These are phyloP conservation scores for Esteya vermicola DNA, from an alignment of 2,329 filamentous ascomycete species.

Conservation along the genomic window DNA sequence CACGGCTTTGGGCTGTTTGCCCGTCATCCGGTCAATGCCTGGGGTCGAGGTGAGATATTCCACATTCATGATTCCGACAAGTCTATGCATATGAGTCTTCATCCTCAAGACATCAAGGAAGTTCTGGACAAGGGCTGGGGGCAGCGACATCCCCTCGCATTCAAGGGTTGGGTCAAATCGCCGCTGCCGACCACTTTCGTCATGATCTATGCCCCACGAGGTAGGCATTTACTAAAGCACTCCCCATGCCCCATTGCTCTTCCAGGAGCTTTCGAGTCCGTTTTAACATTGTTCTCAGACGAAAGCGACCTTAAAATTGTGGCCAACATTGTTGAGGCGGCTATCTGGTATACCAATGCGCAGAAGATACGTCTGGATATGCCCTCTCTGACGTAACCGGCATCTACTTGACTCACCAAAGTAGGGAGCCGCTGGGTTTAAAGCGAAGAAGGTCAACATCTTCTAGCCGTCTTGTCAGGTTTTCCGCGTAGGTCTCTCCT, in stretches of 20 bases:
- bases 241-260: too few relatives aligned
- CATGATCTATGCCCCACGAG: constrained; percentile 68
- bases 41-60: constrained; percentile 67
- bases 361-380: constrained; percentile 23
- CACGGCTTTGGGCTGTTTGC: constrained; percentile 66
- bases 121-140: constrained; percentile 69
- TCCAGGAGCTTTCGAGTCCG: not conserved
- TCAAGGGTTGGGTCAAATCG: constrained; percentile 48
- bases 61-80: constrained; percentile 68
- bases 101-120: constrained; percentile 60
- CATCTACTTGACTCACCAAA: not conserved
- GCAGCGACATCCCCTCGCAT: constrained; percentile 53
- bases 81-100: constrained; percentile 66
- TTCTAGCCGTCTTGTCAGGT: not conserved
- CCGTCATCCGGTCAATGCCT: constrained; percentile 48
- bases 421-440: not conserved
- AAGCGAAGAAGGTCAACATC: not conserved
- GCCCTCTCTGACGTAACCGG: not conserved
- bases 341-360: constrained; percentile 50
- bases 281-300: constrained; percentile 20
- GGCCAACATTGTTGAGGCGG: constrained; percentile 56
- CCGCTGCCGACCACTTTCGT: constrained; percentile 64
- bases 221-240: constrained; percentile 17
- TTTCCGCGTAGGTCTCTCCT: not conserved
- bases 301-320: constrained; percentile 54